Percentiles rank a stretch among this genome's conserved stretches.
These are phyloP conservation scores for Scutellaria galericulata DNA, from an alignment of 257 asterid species.

Conservation along the genomic window DNA sequence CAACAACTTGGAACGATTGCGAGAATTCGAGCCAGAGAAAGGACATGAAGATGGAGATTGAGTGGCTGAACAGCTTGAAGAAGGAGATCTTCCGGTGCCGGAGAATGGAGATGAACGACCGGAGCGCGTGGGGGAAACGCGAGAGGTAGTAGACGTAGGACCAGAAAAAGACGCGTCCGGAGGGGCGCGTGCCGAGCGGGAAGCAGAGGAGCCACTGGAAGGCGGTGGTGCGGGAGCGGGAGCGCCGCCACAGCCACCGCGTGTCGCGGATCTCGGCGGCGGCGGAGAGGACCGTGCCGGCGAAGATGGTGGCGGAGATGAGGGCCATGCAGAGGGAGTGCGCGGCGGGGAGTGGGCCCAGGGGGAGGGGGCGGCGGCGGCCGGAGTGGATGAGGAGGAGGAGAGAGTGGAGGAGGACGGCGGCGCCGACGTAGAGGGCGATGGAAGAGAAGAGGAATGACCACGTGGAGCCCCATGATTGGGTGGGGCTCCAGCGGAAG, in stretches of 20 bases:
- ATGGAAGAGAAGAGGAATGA: constrained; percentile 68
- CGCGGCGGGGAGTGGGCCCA: constrained; percentile 77
- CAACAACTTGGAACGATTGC: constrained; percentile 83
- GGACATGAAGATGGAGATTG: constrained; percentile 65
- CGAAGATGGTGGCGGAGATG: constrained; percentile 70
- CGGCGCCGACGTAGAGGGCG: constrained; percentile 55
- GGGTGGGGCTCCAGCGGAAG: constrained; percentile 79
- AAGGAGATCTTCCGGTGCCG: constrained; percentile 52
- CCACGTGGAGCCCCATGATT: constrained; percentile 87
- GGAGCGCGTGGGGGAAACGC: constrained; percentile 73
- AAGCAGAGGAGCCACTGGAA: constrained; percentile 87
- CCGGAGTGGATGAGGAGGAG: constrained; percentile 53
- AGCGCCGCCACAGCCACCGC: constrained; percentile 85
- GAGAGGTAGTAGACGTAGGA: constrained; percentile 80
- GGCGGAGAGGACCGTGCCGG: constrained; percentile 76
- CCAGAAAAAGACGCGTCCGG: constrained; percentile 96
- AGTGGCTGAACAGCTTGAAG: constrained; percentile 64
- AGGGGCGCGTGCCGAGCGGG: constrained; percentile 86
- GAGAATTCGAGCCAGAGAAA: constrained; percentile 92
- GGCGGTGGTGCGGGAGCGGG: constrained; percentile 66
- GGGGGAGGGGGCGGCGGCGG: constrained; percentile 59
- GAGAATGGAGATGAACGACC: constrained; percentile 54
- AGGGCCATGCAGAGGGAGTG: constrained; percentile 83
- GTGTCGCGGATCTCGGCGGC: constrained; percentile 85
- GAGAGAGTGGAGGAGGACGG: constrained; percentile 55